A percentile compares a stretch with the other conserved stretches of the same genome.
phyloP scores from a whole-genome alignment of 106 monocot species.

The Platanthera guangdongensis region DNA sequence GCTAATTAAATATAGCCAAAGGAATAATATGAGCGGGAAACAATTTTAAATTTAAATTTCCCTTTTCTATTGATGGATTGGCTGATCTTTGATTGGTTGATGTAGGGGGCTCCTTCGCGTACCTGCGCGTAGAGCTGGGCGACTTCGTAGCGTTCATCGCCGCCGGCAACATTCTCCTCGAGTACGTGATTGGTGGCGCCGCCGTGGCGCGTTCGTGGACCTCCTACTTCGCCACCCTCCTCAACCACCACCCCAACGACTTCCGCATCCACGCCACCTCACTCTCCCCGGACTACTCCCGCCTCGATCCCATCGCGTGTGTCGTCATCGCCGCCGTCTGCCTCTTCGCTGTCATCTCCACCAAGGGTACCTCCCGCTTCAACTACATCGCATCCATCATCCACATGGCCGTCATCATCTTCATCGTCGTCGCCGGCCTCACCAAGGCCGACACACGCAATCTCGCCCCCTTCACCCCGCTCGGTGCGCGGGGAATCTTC shows the following conservation, averaged over 20 bases:
- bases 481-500: conserved; percentile 61
- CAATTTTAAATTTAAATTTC: no score
- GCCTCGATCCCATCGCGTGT: conserved; percentile 79
- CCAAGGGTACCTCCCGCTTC: conserved; percentile 83
- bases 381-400: conserved; percentile 78
- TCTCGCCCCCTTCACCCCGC: conserved; percentile 50
- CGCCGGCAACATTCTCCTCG: conserved; percentile 89
- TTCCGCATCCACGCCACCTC: conserved; percentile 64
- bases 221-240: conserved; percentile 82
- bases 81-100: no score
- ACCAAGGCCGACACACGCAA: conserved; percentile 59
- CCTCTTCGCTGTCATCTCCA: conserved; percentile 46
- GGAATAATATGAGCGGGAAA: no score
- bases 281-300: conserved; percentile 48
- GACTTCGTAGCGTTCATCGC: conserved; percentile 92
- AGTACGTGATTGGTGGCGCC: conserved; percentile 81
- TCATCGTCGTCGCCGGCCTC: conserved; percentile 73
- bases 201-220: conserved; percentile 90
- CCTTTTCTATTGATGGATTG: no score
- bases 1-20: no score
- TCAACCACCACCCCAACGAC: conserved; percentile 65
- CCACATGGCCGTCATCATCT: conserved; percentile 56
- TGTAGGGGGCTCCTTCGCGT: conserved; percentile 79
- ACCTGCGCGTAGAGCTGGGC: conserved; percentile 84
- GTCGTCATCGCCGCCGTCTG: conserved; percentile 38